Base-by-base conservation (phyloP, 2,329 filamentous ascomycete genomes). In the Coleophoma crateriformis region DNA sequence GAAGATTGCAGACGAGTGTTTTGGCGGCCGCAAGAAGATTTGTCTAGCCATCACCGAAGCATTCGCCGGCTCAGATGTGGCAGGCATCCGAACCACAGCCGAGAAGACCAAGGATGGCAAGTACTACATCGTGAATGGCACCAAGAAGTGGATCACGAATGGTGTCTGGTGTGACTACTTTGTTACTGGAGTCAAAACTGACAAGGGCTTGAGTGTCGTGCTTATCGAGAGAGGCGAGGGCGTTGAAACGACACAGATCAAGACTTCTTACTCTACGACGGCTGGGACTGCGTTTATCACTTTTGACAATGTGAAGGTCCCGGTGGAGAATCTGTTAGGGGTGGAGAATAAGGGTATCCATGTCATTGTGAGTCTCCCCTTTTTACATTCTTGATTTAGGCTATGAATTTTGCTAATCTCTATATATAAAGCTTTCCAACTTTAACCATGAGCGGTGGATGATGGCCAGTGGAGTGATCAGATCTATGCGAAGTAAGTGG, bases 391-490 rank as follows among this genome's bases (percentile, higher is more conserved):
- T 22, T 41, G 17, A 17, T 41, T 11, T 43, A 4, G 8, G 41
- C 12, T 14, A 33, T 3, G 19, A 19, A 3, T 19, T 19, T 19
- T 19, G 19, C 19, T 19, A 19, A 19, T 19, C 19, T 19, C 33
- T 15, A 10, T 15, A 33, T 12, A 27, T 15, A 13, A 14, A 41
- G 27, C 77, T 94, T 64, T 82, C 79, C 70, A 95, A 95, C 71
- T 95, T 95, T 73, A 94, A 94, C 75, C 88, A 94, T 70, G 88
- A 90, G 71, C 79, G 87, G 33, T 90, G 86, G 77, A 85, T 79
- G 69, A 89, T 91, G 85, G 74, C 75, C 50, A 84, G 81, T 57
- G 81, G 71, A 46, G 81, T 84, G 3, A 76, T 85, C 52, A 82
- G 87, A 46, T 75, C 78, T 68, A 81, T 76, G 48, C 79, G 88